phyloP scores from a whole-genome alignment of 805 yeast species.

The Pichia ethanolica region DNA sequence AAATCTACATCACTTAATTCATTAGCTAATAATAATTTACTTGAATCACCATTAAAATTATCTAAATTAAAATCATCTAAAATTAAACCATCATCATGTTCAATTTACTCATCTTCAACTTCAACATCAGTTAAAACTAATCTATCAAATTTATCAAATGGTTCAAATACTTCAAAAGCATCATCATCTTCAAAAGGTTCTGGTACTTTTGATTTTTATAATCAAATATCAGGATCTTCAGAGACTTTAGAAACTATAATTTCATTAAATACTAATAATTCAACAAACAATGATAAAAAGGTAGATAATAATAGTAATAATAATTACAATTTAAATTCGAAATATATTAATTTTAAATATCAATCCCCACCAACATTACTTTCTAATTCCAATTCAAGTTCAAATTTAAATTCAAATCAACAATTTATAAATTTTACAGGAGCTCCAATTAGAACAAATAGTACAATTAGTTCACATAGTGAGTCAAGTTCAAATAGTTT shows the following conservation, averaged over 20 bases:
- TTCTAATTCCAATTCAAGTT: no score
- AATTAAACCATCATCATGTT: conserved; percentile 5
- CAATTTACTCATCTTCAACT: conserved; percentile 5
- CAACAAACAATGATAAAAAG: neutral
- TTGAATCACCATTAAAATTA: neutral
- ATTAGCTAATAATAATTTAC: neutral
- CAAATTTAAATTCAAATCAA: no score
- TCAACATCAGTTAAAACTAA: neutral
- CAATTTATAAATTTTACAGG: no score
- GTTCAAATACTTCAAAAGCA: neutral
- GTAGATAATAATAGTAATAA: no score
- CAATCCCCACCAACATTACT: no score
- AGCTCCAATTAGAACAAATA: neutral
- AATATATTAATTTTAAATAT: no score
- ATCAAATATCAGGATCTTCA: neutral
- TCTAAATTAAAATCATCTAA: neutral
- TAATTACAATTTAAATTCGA: no score
- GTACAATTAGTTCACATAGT: neutral
- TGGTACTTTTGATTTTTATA: conserved; percentile 1
- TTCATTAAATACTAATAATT: neutral
- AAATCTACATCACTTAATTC: neutral
- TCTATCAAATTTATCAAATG: neutral
- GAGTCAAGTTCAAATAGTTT: neutral
- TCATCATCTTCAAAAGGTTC: conserved; percentile 1
- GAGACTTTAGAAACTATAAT: conserved; percentile 6